Base-by-base conservation (phyloP, 140 eudicot species). In the Senecio squalidus region DNA sequence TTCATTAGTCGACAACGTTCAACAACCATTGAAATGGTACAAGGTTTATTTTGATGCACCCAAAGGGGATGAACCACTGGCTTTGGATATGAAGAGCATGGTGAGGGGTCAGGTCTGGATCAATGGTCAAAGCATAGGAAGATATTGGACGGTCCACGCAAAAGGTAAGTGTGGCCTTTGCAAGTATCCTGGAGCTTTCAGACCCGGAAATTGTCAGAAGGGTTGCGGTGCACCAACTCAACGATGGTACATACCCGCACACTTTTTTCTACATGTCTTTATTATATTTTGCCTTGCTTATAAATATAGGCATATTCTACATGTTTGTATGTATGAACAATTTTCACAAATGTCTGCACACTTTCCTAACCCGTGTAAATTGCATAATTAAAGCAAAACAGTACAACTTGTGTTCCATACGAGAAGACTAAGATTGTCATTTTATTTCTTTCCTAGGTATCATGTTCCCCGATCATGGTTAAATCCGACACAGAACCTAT, bases 401-500 rank as follows among this genome's bases (percentile, higher is more conserved):
- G n/a, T n/a, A n/a, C n/a, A n/a, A n/a, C n/a, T n/a, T n/a, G n/a
- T n/a, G n/a, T n/a, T n/a, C n/a, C n/a, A n/a, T n/a, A n/a, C n/a
- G n/a, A n/a, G n/a, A n/a, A n/a, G n/a, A 13, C 50, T 25, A 28
- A 15, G 25, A 45, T 55, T 15, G 28, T 4, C 38, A 9, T 2
- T 21, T 10, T 56, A n/a, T 40, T 30, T 66, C 20, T 31, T 28
- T 43, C 20, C 39, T 44, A 90, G 96, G 98, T 91, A 91, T 76
- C 98, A 91, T 64, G 94, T 91, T 20, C 96, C 98, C 0, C 80
- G 92, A n/a, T 76, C 91, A 10, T 91, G 98, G 98, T 52, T 91
- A 74, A 74, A 79, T 46, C 94, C 92, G 9, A 72, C 55, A 17
- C 46, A 36, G 58, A 86, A 91, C 43, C 72, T 91, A 16, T 57